These are phyloP conservation scores for Rhodotorula kratochvilovae DNA, from an alignment of 768 basidiomycete species.

Conservation along the genomic window DNA sequence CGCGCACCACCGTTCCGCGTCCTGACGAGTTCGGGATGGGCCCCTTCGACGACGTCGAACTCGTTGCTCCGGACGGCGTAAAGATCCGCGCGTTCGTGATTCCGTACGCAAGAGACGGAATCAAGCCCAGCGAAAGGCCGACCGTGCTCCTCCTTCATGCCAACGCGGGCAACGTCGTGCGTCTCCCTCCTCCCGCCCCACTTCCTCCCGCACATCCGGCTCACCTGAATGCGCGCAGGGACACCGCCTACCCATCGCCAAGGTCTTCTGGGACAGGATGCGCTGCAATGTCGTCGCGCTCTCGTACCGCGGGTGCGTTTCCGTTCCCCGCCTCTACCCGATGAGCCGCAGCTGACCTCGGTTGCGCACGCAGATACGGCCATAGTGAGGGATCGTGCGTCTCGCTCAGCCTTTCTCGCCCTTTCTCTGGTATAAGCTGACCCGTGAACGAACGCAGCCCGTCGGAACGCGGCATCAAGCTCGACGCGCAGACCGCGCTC, in stretches of 20 bases:
- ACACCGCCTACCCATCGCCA: slow-evolving; percentile 82
- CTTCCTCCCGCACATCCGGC: background rate
- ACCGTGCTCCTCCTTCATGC: slow-evolving; percentile 90
- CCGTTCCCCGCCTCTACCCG: background rate
- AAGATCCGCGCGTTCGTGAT: slow-evolving; percentile 74
- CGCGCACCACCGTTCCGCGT: slow-evolving; percentile 66
- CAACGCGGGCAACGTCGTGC: slow-evolving; percentile 53
- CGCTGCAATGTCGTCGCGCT: slow-evolving; percentile 91
- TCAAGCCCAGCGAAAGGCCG: slow-evolving; percentile 56
- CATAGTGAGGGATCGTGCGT: slow-evolving; percentile 75
- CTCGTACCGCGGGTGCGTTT: slow-evolving; percentile 85
- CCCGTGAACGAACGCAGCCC: slow-evolving; percentile 51
- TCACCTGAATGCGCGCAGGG: slow-evolving; percentile 50
- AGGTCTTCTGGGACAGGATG: slow-evolving; percentile 73
- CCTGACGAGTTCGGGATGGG: slow-evolving; percentile 68
- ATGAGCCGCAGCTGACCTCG: no score
- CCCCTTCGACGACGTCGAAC: slow-evolving; percentile 63
- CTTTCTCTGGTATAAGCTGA: background rate
- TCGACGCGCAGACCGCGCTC: slow-evolving; percentile 70
- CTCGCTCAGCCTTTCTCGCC: no score
- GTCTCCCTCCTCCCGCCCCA: slow-evolving; percentile 1
- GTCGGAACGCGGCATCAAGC: slow-evolving; percentile 52
- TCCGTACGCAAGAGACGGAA: slow-evolving; percentile 55
- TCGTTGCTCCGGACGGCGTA: slow-evolving; percentile 68
- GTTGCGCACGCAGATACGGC: slow-evolving; percentile 62